Base-by-base conservation (phyloP, 352 stramenopile genomes). In the Globisporangium echinulatum region DNA sequence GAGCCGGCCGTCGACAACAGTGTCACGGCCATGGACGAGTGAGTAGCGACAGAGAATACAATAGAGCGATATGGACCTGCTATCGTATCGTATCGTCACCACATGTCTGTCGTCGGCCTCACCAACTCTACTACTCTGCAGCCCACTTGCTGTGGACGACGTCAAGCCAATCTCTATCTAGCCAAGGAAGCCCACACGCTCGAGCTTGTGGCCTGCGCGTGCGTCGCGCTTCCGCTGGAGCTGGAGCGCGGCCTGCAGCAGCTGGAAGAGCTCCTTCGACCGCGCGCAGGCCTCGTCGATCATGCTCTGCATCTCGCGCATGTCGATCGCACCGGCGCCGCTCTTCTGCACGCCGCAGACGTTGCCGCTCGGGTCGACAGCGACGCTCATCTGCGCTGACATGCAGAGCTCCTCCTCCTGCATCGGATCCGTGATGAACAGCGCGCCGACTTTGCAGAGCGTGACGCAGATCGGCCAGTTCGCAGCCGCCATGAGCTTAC, bases 271-370 rank as follows among this genome's bases (percentile, higher is more conserved):
- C 50, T 87, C 73, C 48, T 79, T 82, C 19, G 82, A 83, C 8
- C 75, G 67, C 59, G 76, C 74, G 61, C 71, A 82, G 14, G 79
- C 79, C 58, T 89, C 77, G 51, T 92, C 82, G 57, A 90, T 71
- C 78, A 92, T 92, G 39, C 79, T 68, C 68, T 92, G 79, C 78
- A 88, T 85, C 60, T 92, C 82, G 17, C 81, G 73, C 66, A 87
- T 75, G 48, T 86, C 79, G 17, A 92, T 75, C 17, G 82, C 79
- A 17, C 79, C 82, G 4, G 67, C 64, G 7, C 82, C 82, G 52
- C 76, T 87, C 72, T 90, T 92, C 62, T 92, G 82, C 15, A 90
- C 71, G 50, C 82, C 82, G 52, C 80, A 89, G 40, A 92, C 77
- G 15, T 65, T 70, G 10, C 77, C 74, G 10, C 64, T 72, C 6